Evolutionary conservation across 441 rosid genomes (phyloP).

Genomic region (Croton laevigatus): DNA sequence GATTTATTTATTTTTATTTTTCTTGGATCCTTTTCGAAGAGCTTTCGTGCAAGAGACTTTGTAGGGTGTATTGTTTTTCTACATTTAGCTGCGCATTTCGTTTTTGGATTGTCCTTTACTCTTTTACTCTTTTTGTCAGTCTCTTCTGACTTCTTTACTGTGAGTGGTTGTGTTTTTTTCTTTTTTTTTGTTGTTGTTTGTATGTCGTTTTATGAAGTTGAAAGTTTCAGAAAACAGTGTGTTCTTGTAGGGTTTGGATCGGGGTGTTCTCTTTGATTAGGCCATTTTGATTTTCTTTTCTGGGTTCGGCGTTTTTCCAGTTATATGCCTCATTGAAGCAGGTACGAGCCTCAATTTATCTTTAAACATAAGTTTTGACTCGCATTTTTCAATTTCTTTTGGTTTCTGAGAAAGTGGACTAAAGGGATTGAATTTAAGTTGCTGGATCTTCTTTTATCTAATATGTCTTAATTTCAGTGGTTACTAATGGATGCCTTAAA

Average conservation of each 20-base stretch:
- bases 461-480: conserved; percentile 14
- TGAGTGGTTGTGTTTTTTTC: conserved; percentile 17
- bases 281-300: conserved; percentile 30
- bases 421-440: conserved; percentile 1
- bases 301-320: conserved; percentile 26
- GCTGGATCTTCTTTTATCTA: conserved; percentile 28
- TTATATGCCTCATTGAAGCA: conserved; percentile 27
- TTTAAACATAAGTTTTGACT: conserved; percentile 11
- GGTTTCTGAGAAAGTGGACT: conserved; percentile 17
- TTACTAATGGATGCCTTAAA: background rate
- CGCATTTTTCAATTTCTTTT: conserved; percentile 16
- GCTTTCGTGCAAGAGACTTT: conserved; percentile 9
- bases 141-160: conserved; percentile 26
- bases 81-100: conserved; percentile 35
- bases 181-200: conserved; percentile 25
- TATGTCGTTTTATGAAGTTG: conserved; percentile 30
- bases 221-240: conserved; percentile 23
- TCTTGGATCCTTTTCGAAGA: background rate
- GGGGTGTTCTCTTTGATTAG: conserved; percentile 21
- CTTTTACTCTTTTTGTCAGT: conserved; percentile 30
- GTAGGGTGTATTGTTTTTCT: conserved; percentile 22
- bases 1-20: conserved; percentile 3
- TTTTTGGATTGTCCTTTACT: conserved; percentile 29
- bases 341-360: conserved; percentile 28
- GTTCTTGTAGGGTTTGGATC: conserved; percentile 41